Conservation (phyloP, 106 monocot species). For the Dendrobium huoshanense region DNA sequence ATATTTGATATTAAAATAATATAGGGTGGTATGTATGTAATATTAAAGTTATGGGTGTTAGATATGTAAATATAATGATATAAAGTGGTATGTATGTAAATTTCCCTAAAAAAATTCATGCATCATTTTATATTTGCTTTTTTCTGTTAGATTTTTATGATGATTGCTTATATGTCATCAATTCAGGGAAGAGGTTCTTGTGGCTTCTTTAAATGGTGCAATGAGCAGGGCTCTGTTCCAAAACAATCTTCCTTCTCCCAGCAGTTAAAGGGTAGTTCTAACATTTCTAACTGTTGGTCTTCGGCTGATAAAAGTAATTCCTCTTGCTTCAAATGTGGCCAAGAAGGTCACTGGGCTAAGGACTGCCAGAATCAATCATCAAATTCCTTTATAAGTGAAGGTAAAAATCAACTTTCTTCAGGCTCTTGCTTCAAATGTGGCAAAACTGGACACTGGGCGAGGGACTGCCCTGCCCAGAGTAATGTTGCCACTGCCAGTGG, state of each 20-base stretch:
- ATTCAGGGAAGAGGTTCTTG: slow-evolving; percentile 34
- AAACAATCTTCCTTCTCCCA: slow-evolving; percentile 12
- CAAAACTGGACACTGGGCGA: slow-evolving; percentile 60
- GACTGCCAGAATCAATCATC: slow-evolving; percentile 36
- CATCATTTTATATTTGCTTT: not conserved
- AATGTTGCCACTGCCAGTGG: slow-evolving; percentile 8
- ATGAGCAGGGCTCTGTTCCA: slow-evolving; percentile 10
- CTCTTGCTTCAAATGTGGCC: slow-evolving; percentile 57
- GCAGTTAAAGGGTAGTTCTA: not conserved
- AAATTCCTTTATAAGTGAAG: slow-evolving; percentile 5
- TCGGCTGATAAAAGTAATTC: slow-evolving; percentile 22
- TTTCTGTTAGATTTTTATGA: not conserved
- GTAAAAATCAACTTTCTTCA: slow-evolving; percentile 1
- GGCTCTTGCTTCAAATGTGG: slow-evolving; percentile 59
- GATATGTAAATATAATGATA: no score
- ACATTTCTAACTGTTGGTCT: slow-evolving; percentile 2
- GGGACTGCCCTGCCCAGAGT: slow-evolving; percentile 40
- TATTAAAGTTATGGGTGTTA: no score
- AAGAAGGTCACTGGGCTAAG: slow-evolving; percentile 59
- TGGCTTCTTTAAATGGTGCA: slow-evolving; percentile 57
- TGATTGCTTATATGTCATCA: not conserved
- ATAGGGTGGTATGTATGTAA: no score
- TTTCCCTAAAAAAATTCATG: no score
- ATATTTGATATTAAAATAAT: no score
- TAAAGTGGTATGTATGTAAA: no score